phyloP scores from a whole-genome alignment of 78 protist species.

The Fonticula alba region DNA sequence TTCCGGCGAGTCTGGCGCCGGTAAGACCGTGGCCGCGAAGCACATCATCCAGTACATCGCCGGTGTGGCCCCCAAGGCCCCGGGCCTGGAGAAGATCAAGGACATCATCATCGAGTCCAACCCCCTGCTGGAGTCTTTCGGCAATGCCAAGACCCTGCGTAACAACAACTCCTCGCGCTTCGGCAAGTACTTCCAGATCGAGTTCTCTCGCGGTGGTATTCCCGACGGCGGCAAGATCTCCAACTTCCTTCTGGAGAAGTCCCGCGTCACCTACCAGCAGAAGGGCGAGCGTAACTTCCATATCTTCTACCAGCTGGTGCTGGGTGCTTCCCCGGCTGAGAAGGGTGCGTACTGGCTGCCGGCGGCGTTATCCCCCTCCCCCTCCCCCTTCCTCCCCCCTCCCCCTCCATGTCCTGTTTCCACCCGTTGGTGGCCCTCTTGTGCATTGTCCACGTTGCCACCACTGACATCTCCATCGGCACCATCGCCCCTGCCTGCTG shows the following conservation, averaged over 20 bases:
- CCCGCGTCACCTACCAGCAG: no score
- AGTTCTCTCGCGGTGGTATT: conserved; percentile 40
- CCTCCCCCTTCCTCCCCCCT: no score
- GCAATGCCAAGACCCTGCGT: conserved; percentile 85
- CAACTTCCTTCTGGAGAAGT: conserved; percentile 37
- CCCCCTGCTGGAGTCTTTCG: conserved; percentile 87
- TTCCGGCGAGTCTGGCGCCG: conserved; percentile 62
- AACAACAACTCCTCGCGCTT: conserved; percentile 87
- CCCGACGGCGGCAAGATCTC: conserved; percentile 71
- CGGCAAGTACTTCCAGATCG: conserved; percentile 60
- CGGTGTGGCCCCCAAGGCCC: no score
- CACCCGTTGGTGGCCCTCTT: no score
- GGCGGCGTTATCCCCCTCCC: background rate
- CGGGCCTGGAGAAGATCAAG: conserved; percentile 18
- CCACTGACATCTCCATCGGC: no score
- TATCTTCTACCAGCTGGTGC: conserved; percentile 23
- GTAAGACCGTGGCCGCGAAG: conserved; percentile 56
- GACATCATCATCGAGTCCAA: conserved; percentile 57
- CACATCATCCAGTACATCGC: conserved; percentile 23
- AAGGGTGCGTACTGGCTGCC: no score
- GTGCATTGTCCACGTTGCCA: no score
- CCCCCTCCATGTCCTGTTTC: no score
- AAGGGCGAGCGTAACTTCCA: conserved; percentile 17
- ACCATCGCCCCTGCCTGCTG: no score
- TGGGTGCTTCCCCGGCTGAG: no score